phyloP scores from a whole-genome alignment of 352 stramenopile species.

The Blastocystis sp. region DNA sequence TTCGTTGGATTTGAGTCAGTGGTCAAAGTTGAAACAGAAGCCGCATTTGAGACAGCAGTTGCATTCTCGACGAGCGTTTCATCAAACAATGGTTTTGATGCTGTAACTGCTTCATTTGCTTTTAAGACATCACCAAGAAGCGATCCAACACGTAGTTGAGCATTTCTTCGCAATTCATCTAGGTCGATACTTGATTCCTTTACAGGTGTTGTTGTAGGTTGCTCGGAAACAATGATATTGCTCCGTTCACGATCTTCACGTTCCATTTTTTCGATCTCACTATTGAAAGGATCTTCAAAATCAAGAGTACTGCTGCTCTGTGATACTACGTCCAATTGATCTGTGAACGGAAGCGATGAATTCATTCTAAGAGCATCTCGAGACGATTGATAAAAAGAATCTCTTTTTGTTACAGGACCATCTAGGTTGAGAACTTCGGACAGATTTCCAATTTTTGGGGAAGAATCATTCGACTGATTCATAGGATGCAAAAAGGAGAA shows the following conservation, averaged over 20 bases:
- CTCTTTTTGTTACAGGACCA: background rate
- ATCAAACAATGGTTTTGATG: background rate
- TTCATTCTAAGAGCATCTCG: no score
- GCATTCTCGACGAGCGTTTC: background rate
- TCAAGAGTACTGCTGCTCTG: background rate
- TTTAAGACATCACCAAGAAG: constrained; percentile 11
- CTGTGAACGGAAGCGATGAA: constrained; percentile 14
- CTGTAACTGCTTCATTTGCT: background rate
- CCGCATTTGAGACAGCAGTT: background rate
- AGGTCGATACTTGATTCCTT: background rate
- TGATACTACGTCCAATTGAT: background rate
- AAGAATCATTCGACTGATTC: background rate
- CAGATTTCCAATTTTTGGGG: background rate
- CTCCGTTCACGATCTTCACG: constrained; percentile 2
- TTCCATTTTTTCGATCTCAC: background rate
- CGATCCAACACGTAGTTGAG: background rate
- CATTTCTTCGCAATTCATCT: background rate
- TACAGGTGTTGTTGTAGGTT: background rate
- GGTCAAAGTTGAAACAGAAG: background rate
- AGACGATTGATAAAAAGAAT: no score
- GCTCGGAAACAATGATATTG: background rate
- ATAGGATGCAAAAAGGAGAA: constrained; percentile 54
- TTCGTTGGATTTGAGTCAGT: background rate
- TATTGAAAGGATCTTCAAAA: constrained; percentile 11
- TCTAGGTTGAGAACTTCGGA: background rate